Conservation (phyloP, 345 rosid genomes). For the Abelmoschus esculentus region DNA sequence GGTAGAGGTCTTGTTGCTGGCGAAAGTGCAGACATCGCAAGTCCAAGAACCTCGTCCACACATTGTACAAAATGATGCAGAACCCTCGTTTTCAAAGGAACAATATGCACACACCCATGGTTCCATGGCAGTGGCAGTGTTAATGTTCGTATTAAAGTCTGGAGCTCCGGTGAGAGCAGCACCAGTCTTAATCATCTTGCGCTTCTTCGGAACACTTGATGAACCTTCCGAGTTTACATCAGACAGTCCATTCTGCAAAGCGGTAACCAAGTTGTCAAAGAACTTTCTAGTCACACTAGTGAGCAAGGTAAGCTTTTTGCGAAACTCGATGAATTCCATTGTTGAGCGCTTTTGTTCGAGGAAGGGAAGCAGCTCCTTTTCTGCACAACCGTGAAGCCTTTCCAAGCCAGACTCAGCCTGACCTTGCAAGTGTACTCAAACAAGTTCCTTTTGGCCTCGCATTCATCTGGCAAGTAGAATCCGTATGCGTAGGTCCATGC, state of each 20-base stretch:
- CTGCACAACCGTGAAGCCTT: conserved; percentile 28
- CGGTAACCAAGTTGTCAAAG: conserved; percentile 30
- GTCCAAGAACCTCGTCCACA: conserved; percentile 6
- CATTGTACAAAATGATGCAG: not conserved
- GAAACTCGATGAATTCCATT: conserved; percentile 13
- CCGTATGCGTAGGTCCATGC: conserved; percentile 36
- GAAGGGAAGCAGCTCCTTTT: conserved; percentile 20
- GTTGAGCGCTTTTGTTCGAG: not conserved
- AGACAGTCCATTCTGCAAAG: conserved; percentile 31
- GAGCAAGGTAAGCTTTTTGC: conserved; percentile 11
- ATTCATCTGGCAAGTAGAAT: conserved; percentile 15
- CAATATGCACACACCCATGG: not conserved
- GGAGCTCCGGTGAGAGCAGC: too few relatives aligned
- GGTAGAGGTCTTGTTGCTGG: not conserved
- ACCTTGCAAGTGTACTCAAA: conserved; percentile 35
- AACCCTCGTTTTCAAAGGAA: not conserved
- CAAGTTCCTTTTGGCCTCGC: conserved; percentile 18
- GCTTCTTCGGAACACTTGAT: too few relatives aligned
- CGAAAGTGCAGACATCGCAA: not conserved
- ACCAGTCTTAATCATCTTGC: too few relatives aligned
- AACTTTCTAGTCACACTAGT: conserved; percentile 18
- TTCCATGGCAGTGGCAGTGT: not conserved
- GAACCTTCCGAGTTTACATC: conserved; percentile 14
- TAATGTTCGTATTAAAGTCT: too few relatives aligned
- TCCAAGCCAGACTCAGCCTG: conserved; percentile 32